These are phyloP conservation scores for Sugiyamaella paludigena DNA, from an alignment of 1,139 yeast genomes.

Conservation along the genomic window DNA sequence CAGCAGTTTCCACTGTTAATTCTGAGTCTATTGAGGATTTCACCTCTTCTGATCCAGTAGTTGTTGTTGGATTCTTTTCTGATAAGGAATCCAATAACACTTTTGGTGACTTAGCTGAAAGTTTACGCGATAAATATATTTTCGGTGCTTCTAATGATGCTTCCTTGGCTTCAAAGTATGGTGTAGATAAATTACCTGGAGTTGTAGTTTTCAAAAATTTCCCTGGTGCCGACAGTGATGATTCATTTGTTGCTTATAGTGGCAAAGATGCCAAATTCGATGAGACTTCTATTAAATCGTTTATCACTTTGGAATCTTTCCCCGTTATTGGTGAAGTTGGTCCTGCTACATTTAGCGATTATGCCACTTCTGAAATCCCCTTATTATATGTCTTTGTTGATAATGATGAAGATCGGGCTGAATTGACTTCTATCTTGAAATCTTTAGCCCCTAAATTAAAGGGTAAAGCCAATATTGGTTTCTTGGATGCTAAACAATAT, in stretches of 20 bases:
- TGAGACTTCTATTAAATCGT: slow-evolving; percentile 46
- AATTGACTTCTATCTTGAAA: slow-evolving; percentile 50
- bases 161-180: slow-evolving; percentile 47
- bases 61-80: slow-evolving; percentile 47
- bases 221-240: slow-evolving; percentile 43
- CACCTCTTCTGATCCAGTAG: slow-evolving; percentile 48
- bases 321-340: slow-evolving; percentile 91
- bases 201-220: slow-evolving; percentile 48
- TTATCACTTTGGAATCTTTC: slow-evolving; percentile 66
- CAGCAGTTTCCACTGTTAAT: slow-evolving; percentile 63
- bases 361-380: slow-evolving; percentile 72
- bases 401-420: slow-evolving; percentile 61
- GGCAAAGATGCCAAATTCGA: slow-evolving; percentile 31
- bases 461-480: slow-evolving; percentile 84
- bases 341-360: slow-evolving; percentile 73
- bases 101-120: slow-evolving; percentile 53
- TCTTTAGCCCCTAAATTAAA: slow-evolving; percentile 70
- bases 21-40: slow-evolving; percentile 52
- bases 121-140: slow-evolving; percentile 57
- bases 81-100: slow-evolving; percentile 46
- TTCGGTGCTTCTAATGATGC: slow-evolving; percentile 58
- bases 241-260: slow-evolving; percentile 35
- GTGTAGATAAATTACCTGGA: slow-evolving; percentile 45
- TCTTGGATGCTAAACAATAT: slow-evolving; percentile 73
- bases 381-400: slow-evolving; percentile 85